Base-by-base conservation (phyloP, 768 basidiomycete genomes). In the Pulveroboletus sp. region DNA sequence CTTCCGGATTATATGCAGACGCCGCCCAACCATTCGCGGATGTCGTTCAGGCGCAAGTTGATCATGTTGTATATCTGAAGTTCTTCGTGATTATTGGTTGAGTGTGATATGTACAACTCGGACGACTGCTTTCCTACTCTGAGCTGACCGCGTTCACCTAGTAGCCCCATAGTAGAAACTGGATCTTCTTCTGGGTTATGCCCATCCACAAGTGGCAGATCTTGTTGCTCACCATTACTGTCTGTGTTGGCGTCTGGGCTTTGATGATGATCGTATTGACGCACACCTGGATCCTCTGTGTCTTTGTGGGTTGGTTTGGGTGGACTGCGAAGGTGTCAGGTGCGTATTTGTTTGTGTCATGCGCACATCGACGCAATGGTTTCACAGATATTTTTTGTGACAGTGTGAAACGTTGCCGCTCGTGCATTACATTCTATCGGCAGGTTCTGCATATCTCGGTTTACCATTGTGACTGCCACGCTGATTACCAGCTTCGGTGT, bases 291-390 rank as follows among this genome's bases (percentile, higher is more conserved):
- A 73, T 96, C 17, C 73, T 96, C 35, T 91, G 93, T 39, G 90
- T 96, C 8, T 96, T 96, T 62, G 93, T 93, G 8, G n/a, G 92
- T 96, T 41, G 93, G 93, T 61, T 79, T 96, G 46, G 93, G 93
- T 37, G 90, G 91, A 23, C 93, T 93, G 11, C 72, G 90, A 61
- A 96, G 93, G 93, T 95, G 93, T 75, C 93, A 95, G 74, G 84
- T 83, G 41, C 64, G 58, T 43, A 22, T 3, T 29, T 29, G 37
- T 22, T 53, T 2, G 4, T 19, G 51, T 31, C 19, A 27, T 11
- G 10, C 13, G n/a, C n/a, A 26, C 17, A n/a, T 13, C 14, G 7
- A 16, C n/a, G 26, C 13, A 30, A 27, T 11, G 7, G 32, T 5
- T 19, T 63, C 43, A 53, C 26, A 35, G 8, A 31, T 32, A 45